Base-by-base conservation (phyloP, 371 early-diverging fungal genomes). In the Funneliformis caledonium region DNA sequence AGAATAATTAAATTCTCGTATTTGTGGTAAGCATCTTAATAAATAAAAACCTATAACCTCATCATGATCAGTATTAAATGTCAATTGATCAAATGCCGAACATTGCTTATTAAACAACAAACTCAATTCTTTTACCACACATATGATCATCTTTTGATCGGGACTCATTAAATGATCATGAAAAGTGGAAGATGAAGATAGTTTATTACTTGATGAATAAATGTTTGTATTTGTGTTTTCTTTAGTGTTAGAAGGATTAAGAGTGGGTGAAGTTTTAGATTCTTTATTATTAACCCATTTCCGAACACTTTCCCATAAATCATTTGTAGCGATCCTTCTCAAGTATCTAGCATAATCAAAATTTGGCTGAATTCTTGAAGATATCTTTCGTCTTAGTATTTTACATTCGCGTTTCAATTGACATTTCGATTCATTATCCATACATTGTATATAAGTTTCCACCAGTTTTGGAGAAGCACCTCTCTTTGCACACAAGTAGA, bases 1-100 rank as follows among this genome's bases (percentile, higher is more conserved):
- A 0, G 69, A 68, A 68, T 68, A 68, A 68, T 68, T 68, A 42
- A 68, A 68, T 68, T 68, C 69, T 19, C 69, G 69, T 43, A 68
- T 68, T 19, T 68, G 69, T 19, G 69, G 69, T 42, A 68, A 68
- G 43, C 69, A 68, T 19, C 45, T n/a, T n/a, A 68, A 45, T 19
- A 68, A 43, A 43, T 68, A 68, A 43, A 68, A 68, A n/a, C 69
- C 69, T 16, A 68, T 68, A 12, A 68, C 14, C 45, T 68, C 69
- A 68, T 68, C 69, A 68, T 68, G 69, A 68, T 68, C 69, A 19
- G 69, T 68, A 68, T 68, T 68, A 43, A 68, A 68, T 68, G 43
- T 68, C 43, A 68, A 68, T 42, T 42, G 43, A 68, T 68, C 69
- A 68, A 68, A 68, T 68, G 37, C 43, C 16, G 69, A 43, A 42